These are phyloP conservation scores for Botrytis cinerea DNA, from an alignment of 2,329 filamentous ascomycete genomes.

Conservation along the genomic window DNA sequence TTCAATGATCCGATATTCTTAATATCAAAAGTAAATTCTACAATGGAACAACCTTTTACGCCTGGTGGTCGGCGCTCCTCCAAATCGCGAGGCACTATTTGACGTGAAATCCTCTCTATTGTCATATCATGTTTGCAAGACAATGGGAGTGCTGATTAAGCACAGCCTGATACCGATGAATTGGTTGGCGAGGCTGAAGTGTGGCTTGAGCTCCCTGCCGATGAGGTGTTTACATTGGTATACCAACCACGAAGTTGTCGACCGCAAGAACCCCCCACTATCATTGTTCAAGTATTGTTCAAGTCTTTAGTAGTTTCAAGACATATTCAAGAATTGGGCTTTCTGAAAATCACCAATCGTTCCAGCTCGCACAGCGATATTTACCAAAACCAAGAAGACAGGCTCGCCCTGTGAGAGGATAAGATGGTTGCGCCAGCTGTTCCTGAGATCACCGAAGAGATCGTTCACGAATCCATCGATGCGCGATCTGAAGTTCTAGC, in stretches of 20 bases:
- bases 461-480: constrained; percentile 88
- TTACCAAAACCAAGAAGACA: constrained; percentile 7
- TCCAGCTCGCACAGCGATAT: neutral
- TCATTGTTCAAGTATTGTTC: neutral
- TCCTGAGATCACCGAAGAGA: constrained; percentile 89
- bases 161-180: neutral
- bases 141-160: constrained; percentile 3
- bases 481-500: constrained; percentile 86
- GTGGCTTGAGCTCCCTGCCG: constrained; percentile 20
- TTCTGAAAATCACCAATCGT: neutral
- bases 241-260: constrained; percentile 7
- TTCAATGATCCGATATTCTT: neutral
- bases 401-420: constrained; percentile 11
- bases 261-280: constrained; percentile 9
- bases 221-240: constrained; percentile 18
- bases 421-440: constrained; percentile 61
- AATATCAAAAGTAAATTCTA: neutral
- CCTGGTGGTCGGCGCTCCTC: neutral
- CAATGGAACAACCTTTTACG: neutral
- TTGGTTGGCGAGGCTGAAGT: constrained; percentile 16
- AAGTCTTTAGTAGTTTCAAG: neutral
- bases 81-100: neutral
- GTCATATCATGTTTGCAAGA: neutral
- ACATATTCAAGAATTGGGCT: neutral
- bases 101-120: neutral